Evolutionary conservation across 2,329 filamentous ascomycete genomes (phyloP), one percentile per base, ranked within the genome.

Genomic region (Raffaelea arxii): DNA sequence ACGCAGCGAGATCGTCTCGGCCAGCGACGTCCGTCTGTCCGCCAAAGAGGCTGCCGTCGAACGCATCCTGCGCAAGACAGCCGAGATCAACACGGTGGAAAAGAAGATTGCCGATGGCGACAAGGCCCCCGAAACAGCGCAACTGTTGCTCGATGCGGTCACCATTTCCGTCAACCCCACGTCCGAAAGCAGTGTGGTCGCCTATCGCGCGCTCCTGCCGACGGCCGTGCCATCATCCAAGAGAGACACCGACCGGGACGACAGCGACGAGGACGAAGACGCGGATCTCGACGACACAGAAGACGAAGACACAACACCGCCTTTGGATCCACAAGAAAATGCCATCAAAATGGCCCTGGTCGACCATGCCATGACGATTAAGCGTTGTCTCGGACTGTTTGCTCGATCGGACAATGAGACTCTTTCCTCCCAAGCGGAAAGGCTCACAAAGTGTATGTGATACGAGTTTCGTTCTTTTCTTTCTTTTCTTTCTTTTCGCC

Each of bases 31-130:
- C 18, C 73, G 73, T 11, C 70, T 96, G 23, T 77, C 76, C 25
- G 81, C 90, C 6, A 71, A 92, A 49, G 85, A 96, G 63, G 90
- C 88, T n/a, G 91, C 85, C 0, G 72, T 97, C 50, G 91, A 97
- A 62, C 82, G 91, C 16, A 91, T 92, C 25, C 83, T 87, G 56
- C 80, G 90, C 49, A 96, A 96, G 69, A 94, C 91, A 1, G 79
- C 86, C 49, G 91, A 97, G 64, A 78, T 97, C 68, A 71, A 78
- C 2, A 65, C 75, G 1, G 69, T 95, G 1, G 88, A 94, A 61
- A 86, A 83, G 61, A 80, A 81, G 43, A 72, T 91, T 9, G 67
- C 72, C 1, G 81, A 86, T 21, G 84, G 84, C 5, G 86, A 91
- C 47, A 52, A 19, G 21, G 55, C 57, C 14, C 80, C 87, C 30